These are phyloP conservation scores for Larix sibirica DNA, from an alignment of 83 land plant species.

Conservation along the genomic window DNA sequence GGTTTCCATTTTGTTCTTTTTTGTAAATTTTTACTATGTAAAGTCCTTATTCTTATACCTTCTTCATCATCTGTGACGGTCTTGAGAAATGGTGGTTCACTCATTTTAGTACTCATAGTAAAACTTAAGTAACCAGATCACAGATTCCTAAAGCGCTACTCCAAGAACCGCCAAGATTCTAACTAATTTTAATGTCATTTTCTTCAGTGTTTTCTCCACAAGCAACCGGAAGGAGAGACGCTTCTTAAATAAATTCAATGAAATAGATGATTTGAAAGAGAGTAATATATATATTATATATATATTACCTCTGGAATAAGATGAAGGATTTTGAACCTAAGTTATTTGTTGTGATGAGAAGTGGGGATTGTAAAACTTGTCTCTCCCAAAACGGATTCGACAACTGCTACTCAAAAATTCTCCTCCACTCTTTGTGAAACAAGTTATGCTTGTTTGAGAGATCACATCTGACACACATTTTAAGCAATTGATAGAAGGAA, in stretches of 20 bases:
- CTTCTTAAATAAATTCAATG: background rate
- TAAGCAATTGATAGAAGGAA: background rate
- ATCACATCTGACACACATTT: slow-evolving; percentile 3
- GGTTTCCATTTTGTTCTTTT: no score
- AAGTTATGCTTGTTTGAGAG: background rate
- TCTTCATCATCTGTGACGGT: background rate
- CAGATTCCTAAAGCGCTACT: background rate
- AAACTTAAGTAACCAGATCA: background rate
- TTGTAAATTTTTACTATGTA: no score
- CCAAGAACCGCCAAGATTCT: background rate
- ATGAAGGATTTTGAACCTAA: background rate
- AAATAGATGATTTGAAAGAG: no score
- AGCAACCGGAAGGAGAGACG: background rate
- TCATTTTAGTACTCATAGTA: background rate
- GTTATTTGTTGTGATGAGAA: background rate
- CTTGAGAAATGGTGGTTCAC: background rate
- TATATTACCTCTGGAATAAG: no score
- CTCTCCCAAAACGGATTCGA: background rate
- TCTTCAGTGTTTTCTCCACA: background rate
- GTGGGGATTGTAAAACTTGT: background rate
- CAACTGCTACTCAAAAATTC: background rate
- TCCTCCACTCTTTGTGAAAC: background rate
- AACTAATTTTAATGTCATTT: background rate
- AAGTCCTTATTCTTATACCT: background rate
- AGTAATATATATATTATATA: no score